phyloP scores from a whole-genome alignment of 192 early-diverging fungal genomes.

The Coemansia javaensis region DNA sequence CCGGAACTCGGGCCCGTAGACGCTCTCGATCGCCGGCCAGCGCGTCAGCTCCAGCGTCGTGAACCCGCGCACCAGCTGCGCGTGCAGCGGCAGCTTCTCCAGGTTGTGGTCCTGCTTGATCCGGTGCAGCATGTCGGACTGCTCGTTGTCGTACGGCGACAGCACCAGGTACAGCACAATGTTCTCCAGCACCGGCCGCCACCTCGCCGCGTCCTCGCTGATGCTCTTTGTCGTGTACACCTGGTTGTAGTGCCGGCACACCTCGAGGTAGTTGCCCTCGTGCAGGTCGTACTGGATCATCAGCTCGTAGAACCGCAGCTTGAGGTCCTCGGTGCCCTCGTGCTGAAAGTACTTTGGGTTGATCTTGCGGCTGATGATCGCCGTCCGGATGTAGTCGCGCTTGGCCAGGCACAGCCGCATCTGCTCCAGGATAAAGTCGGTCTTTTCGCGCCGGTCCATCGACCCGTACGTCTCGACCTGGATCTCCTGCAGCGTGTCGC shows the following conservation, averaged over 20 bases:
- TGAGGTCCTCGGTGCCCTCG: slow-evolving; percentile 69
- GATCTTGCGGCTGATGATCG: slow-evolving; percentile 95
- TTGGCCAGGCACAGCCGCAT: slow-evolving; percentile 93
- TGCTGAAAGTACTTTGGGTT: slow-evolving; percentile 87
- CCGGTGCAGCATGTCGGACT: slow-evolving; percentile 88
- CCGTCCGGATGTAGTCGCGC: slow-evolving; percentile 84
- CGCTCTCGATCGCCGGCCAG: slow-evolving; percentile 89
- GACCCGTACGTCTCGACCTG: slow-evolving; percentile 99
- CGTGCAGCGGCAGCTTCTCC: slow-evolving; percentile 64
- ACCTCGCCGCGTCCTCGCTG: slow-evolving; percentile 70
- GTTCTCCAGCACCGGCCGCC: slow-evolving; percentile 70
- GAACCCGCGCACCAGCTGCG: slow-evolving; percentile 86
- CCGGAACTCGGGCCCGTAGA: slow-evolving; percentile 75
- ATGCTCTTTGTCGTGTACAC: slow-evolving; percentile 84
- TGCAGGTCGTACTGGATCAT: slow-evolving; percentile 95
- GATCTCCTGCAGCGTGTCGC: slow-evolving; percentile 92
- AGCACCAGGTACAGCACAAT: slow-evolving; percentile 84
- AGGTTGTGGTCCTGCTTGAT: slow-evolving; percentile 78
- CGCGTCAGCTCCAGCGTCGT: slow-evolving; percentile 89
- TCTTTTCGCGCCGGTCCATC: slow-evolving; percentile 98
- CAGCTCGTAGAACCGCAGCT: slow-evolving; percentile 92
- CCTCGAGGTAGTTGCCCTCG: slow-evolving; percentile 83
- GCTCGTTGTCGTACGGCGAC: slow-evolving; percentile 93
- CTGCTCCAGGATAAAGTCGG: slow-evolving; percentile 98
- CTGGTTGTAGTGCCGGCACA: slow-evolving; percentile 87